Percentiles rank a stretch among this genome's conserved stretches.
These are phyloP conservation scores for Pyronema domesticum DNA, from an alignment of 495 filamentous ascomycete species.

Conservation along the genomic window DNA sequence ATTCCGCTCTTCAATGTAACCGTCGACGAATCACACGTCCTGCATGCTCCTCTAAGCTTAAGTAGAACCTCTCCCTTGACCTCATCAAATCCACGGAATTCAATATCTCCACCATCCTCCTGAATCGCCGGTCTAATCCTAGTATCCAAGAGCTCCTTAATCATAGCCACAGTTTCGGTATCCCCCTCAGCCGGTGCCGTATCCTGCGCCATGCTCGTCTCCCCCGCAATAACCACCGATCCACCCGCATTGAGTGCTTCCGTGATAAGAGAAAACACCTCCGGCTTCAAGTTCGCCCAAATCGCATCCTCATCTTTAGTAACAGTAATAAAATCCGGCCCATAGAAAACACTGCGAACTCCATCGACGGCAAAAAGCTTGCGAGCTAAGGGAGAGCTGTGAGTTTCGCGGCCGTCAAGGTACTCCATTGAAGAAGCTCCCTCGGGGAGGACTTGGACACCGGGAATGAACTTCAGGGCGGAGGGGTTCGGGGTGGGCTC, in stretches of 20 bases:
- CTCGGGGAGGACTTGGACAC: slow-evolving; percentile 60
- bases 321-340: slow-evolving; percentile 86
- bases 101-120: slow-evolving; percentile 94
- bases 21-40: slow-evolving; percentile 89
- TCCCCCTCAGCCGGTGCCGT: slow-evolving; percentile 39
- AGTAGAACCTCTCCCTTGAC: slow-evolving; percentile 66
- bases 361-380: slow-evolving; percentile 82
- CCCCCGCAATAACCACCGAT: slow-evolving; percentile 56
- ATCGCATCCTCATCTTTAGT: slow-evolving; percentile 72
- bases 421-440: slow-evolving; percentile 75
- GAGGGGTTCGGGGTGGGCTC: slow-evolving; percentile 82
- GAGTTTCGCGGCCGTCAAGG: slow-evolving; percentile 67
- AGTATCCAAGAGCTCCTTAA: slow-evolving; percentile 95
- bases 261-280: slow-evolving; percentile 87
- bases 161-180: slow-evolving; percentile 87
- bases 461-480: slow-evolving; percentile 87
- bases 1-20: slow-evolving; percentile 93
- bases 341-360: slow-evolving; percentile 86
- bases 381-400: slow-evolving; percentile 84
- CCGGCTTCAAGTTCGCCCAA: slow-evolving; percentile 89
- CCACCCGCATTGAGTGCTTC: slow-evolving; percentile 62
- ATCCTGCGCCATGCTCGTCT: slow-evolving; percentile 26
- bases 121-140: slow-evolving; percentile 87
- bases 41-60: slow-evolving; percentile 80
- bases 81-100: slow-evolving; percentile 58